A percentile compares a stretch with the other conserved stretches of the same genome.
Evolutionary conservation across 2,329 filamentous ascomycete species (phyloP).

Genomic region (Leptographium galeiforme): DNA sequence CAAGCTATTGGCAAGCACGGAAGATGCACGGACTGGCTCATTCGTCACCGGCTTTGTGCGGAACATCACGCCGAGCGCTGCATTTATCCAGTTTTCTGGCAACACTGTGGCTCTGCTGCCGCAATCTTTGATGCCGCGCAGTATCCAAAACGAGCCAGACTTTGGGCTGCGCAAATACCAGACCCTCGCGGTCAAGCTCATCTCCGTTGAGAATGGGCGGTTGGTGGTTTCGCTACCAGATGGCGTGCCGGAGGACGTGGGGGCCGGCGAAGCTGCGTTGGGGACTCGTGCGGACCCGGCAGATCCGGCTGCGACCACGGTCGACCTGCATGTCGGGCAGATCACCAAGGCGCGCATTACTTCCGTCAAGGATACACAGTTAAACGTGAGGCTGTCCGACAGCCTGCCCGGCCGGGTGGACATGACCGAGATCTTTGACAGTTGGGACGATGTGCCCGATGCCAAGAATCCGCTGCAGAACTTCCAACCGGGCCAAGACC

Average conservation of each 20-base stretch:
- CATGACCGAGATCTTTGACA: slow-evolving; percentile 78
- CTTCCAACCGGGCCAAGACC: slow-evolving; percentile 57
- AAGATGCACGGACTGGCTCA: slow-evolving; percentile 56
- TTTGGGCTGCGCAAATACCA: slow-evolving; percentile 73
- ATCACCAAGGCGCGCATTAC: slow-evolving; percentile 63
- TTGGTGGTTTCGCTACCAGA: slow-evolving; percentile 45
- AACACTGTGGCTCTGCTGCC: slow-evolving; percentile 67
- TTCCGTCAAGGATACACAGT: slow-evolving; percentile 80
- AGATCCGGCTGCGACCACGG: slow-evolving; percentile 51
- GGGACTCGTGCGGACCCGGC: slow-evolving; percentile 28
- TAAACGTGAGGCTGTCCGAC: slow-evolving; percentile 81
- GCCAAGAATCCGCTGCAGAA: slow-evolving; percentile 65
- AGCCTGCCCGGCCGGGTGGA: slow-evolving; percentile 88
- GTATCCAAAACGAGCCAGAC: slow-evolving; percentile 48
- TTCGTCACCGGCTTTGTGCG: slow-evolving; percentile 68
- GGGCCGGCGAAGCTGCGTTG: background rate
- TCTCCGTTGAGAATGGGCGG: slow-evolving; percentile 58
- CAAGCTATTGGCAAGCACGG: slow-evolving; percentile 58
- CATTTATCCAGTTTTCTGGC: slow-evolving; percentile 81
- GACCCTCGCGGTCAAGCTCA: slow-evolving; percentile 58
- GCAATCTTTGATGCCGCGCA: slow-evolving; percentile 62
- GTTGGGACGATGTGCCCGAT: slow-evolving; percentile 74
- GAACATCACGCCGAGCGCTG: slow-evolving; percentile 66
- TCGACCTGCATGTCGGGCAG: slow-evolving; percentile 62
- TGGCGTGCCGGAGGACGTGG: slow-evolving; percentile 24